Percentiles rank a stretch among this genome's conserved stretches.
Conservation (phyloP, 148 eudicot genomes). For the Cornus suecica region DNA sequence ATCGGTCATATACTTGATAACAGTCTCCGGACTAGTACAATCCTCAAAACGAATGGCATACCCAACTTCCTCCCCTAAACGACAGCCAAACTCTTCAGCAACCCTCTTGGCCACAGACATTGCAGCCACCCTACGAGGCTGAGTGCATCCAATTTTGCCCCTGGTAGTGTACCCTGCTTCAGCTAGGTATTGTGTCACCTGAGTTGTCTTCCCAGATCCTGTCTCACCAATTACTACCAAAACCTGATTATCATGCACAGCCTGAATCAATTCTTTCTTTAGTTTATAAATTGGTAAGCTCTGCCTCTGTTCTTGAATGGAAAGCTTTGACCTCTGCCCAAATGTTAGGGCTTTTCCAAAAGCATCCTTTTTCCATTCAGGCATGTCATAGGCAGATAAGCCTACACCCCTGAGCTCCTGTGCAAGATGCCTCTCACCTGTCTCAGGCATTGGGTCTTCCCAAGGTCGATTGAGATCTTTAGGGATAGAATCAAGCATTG, state of each 20-base stretch:
- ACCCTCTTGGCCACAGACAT: constrained; percentile 98
- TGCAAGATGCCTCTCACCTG: constrained; percentile 94
- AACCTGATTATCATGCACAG: constrained; percentile 85
- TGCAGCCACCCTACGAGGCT: constrained; percentile 98
- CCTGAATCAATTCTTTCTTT: constrained; percentile 80
- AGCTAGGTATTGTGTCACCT: constrained; percentile 91
- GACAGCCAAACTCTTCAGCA: constrained; percentile 94
- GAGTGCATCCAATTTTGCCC: constrained; percentile 95
- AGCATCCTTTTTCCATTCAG: constrained; percentile 97
- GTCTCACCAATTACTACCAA: constrained; percentile 94
- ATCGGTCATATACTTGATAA: constrained; percentile 94
- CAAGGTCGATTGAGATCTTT: constrained; percentile 97
- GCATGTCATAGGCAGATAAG: constrained; percentile 89
- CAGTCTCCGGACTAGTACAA: constrained; percentile 92
- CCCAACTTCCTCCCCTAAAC: constrained; percentile 98
- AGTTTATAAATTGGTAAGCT: constrained; percentile 86
- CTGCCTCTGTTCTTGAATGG: constrained; percentile 89
- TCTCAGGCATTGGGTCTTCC: constrained; percentile 99
- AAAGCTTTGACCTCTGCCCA: constrained; percentile 89
- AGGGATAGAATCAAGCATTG: constrained; percentile 89
- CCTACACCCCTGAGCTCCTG: constrained; percentile 98
- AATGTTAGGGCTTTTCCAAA: constrained; percentile 81
- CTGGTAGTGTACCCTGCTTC: constrained; percentile 90
- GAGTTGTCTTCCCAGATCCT: constrained; percentile 95
- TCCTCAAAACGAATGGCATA: constrained; percentile 96